Base-by-base conservation (phyloP, 2,329 filamentous ascomycete genomes). In the Alternaria dauci region DNA sequence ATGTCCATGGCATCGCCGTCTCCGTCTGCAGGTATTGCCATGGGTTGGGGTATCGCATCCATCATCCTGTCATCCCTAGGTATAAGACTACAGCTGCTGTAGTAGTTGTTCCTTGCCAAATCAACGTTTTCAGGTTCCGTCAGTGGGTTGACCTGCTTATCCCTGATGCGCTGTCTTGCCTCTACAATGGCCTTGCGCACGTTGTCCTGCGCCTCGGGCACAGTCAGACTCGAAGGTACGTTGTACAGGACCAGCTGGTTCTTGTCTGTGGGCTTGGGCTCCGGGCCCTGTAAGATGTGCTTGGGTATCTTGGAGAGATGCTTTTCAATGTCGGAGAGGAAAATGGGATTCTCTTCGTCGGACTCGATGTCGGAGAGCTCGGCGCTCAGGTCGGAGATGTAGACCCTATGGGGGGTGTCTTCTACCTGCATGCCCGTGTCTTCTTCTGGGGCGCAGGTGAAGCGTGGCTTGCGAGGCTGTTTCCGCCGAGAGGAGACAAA, bases 311-410 rank as follows among this genome's bases (percentile, higher is more conserved):
- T 84, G 63, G 85, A 85, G 53, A 98, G 84, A 74, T 92, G 90
- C 79, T 91, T 92, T 75, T 94, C 90, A 55, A 98, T 91, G 75
- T 96, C 92, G 0, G 93, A 89, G 0, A 96, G 85, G 81, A 97
- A 93, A 73, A 94, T 84, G 47, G 96, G 85, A 67, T 83, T 85
- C 67, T 86, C 85, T 23, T 86, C 83, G 62, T 85, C 83, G 57
- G 88, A 84, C 61, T 91, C 87, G 28, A 85, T 82, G 66, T 90
- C 88, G 14, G 90, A 89, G 47, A 98, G 86, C 80, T 98, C 94
- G 70, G 91, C 91, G 75, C 96, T 93, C 9, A 99, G 84, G 78
- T 96, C 89, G 82, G 94, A 90, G 70, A 99, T 93, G 83, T 95
- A 97, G 61, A 97, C 88, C 74, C 91, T 92, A 81, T 96, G 85